Evolutionary conservation across 2,329 filamentous ascomycete species (phyloP), one percentile per base, ranked within the genome.

Genomic region (Alternaria brassicicola): DNA sequence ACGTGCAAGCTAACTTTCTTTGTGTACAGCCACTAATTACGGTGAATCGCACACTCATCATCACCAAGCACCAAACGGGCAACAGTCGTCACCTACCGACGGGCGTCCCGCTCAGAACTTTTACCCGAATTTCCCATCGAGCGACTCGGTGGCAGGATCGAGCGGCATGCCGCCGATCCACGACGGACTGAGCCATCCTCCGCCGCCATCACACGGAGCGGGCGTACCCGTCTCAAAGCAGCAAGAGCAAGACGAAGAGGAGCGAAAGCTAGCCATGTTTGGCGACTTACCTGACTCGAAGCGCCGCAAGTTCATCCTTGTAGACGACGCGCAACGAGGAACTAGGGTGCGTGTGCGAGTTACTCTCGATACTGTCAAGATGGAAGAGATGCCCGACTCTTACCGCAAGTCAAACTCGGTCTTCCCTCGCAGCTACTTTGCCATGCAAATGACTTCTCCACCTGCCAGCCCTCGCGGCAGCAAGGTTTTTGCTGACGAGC

Each of bases 241-340:
- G 67, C 82, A 84, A 59, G 66, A 70, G 51, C 78, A 85, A 65
- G 82, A 85, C 58, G 81, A 84, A 61, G 83, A 88, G 69, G 85
- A 86, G 61, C 74, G 76, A 81, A 89, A 83, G 51, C 85, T 88
- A 15, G 87, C 88, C 47, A 86, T 97, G 42, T 97, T 97, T 76
- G 92, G 92, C 47, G 90, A 95, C 65, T 85, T 97, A 51, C 93
- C 93, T 1, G 92, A 95, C 71, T 88, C 89, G 51, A 97, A 96
- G 81, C 92, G 92, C 72, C 90, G 94, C 74, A 98, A 97, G 78
- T 98, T 98, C 78, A 97, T 98, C 67, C 86, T 98, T 9, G 93
- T 98, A 26, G 93, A 97, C 66, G 94, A 98, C 76, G 88, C 87
- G 51, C 90, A 93, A 52, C 72, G 73, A 17, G 90, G 89, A 51